These are phyloP conservation scores for Fusarium torreyae DNA, from an alignment of 2,329 filamentous ascomycete genomes.

Conservation along the genomic window DNA sequence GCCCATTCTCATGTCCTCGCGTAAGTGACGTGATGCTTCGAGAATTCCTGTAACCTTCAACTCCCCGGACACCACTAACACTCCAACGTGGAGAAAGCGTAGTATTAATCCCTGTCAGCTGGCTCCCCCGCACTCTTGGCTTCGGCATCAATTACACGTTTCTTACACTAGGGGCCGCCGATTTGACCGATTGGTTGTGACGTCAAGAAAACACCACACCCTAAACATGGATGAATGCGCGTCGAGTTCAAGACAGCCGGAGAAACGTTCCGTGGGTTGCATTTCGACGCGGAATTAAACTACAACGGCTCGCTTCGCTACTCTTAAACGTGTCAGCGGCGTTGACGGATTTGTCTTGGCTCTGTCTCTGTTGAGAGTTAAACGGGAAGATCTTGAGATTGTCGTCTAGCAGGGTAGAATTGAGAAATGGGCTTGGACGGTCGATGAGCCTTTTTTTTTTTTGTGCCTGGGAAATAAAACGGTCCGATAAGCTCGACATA, in stretches of 20 bases:
- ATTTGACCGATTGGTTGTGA: slow-evolving; percentile 46
- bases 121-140: slow-evolving; percentile 42
- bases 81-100: slow-evolving; percentile 40
- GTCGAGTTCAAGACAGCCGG: not conserved
- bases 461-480: not conserved
- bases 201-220: slow-evolving; percentile 32
- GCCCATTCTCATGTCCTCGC: not conserved
- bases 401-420: not conserved
- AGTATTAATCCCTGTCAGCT: slow-evolving; percentile 25
- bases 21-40: slow-evolving; percentile 36
- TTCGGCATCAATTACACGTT: slow-evolving; percentile 19
- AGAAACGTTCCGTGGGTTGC: not conserved
- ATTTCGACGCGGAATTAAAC: slow-evolving; percentile 23
- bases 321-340: slow-evolving; percentile 43
- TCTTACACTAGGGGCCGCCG: slow-evolving; percentile 19
- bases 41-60: slow-evolving; percentile 2
- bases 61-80: slow-evolving; percentile 38
- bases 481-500: not conserved
- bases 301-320: not conserved
- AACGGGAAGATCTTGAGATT: slow-evolving; percentile 3
- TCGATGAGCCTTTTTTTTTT: not conserved
- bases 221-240: too few relatives aligned
- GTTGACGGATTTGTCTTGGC: slow-evolving; percentile 25
- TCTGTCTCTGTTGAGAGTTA: not conserved
- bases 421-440: not conserved